phyloP scores from a whole-genome alignment of 176 grass and related monocot species.

The Elymus sibiricus region DNA sequence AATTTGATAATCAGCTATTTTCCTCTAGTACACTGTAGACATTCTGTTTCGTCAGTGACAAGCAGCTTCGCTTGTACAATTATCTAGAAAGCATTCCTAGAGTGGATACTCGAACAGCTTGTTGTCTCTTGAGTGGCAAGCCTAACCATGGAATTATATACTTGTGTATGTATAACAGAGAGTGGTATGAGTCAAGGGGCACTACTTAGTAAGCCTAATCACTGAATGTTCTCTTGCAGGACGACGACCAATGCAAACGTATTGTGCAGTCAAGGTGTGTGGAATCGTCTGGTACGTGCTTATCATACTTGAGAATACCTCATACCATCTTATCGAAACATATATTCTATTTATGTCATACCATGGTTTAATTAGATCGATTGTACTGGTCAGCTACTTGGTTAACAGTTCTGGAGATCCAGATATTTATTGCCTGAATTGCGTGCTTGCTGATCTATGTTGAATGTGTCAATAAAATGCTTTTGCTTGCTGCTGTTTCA shows the following conservation, averaged over 20 bases:
- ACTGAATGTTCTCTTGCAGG: constrained; percentile 35
- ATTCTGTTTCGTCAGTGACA: rapidly evolving
- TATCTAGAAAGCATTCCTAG: no score
- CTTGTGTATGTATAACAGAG: neutral
- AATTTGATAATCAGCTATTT: no score
- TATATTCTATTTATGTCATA: neutral
- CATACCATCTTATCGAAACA: neutral
- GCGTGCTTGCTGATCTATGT: neutral
- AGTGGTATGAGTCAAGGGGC: neutral
- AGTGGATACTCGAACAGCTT: neutral
- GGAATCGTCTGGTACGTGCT: constrained; percentile 52
- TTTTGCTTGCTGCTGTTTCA: neutral
- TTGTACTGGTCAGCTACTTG: neutral
- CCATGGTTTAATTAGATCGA: neutral
- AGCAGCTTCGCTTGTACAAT: no score
- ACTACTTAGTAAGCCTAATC: neutral
- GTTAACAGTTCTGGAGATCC: neutral
- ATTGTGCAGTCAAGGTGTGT: constrained; percentile 23
- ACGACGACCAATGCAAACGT: constrained; percentile 2
- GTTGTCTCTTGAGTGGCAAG: neutral
- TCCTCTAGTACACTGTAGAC: no score
- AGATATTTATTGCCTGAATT: neutral
- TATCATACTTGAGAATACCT: neutral
- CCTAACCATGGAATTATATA: neutral
- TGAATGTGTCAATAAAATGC: neutral